A percentile compares a stretch with the other conserved stretches of the same genome.
Evolutionary conservation across 2,329 filamentous ascomycete genomes (phyloP).

Genomic region (Colletotrichum siamense): DNA sequence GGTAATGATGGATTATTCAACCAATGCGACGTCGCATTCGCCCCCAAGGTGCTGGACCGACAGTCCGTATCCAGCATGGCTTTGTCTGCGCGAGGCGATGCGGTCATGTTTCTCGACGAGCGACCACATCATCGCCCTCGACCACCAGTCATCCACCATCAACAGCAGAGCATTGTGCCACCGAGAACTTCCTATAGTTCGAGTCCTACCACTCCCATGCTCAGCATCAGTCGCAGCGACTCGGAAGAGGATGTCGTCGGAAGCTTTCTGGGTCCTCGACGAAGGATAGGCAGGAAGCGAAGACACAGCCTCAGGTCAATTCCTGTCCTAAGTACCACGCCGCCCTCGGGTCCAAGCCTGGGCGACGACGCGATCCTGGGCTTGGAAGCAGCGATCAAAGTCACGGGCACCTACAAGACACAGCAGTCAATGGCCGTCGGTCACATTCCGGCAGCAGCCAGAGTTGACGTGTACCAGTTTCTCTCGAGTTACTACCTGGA

Average conservation of each 20-base stretch:
- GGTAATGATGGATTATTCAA: constrained; percentile 67
- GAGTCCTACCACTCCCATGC: constrained; percentile 52
- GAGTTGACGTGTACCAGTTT: constrained; percentile 59
- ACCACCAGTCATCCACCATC: constrained; percentile 39
- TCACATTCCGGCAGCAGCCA: constrained; percentile 56
- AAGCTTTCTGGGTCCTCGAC: constrained; percentile 60
- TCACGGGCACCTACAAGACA: constrained; percentile 62
- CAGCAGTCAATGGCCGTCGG: constrained; percentile 70
- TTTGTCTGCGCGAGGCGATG: constrained; percentile 65
- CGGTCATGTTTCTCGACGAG: constrained; percentile 68
- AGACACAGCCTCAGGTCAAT: constrained; percentile 39
- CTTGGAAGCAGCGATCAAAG: constrained; percentile 63
- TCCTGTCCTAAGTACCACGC: constrained; percentile 56
- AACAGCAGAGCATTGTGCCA: constrained; percentile 35
- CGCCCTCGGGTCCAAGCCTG: constrained; percentile 48
- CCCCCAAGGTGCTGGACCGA: constrained; percentile 67
- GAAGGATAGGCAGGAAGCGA: constrained; percentile 44
- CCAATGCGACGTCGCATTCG: constrained; percentile 70
- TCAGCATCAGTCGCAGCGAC: constrained; percentile 66
- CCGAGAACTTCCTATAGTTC: constrained; percentile 51
- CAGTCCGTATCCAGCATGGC: constrained; percentile 65
- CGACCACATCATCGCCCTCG: constrained; percentile 52
- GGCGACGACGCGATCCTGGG: constrained; percentile 52
- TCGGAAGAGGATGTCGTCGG: constrained; percentile 70
- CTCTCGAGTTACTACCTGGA: constrained; percentile 63